These are phyloP conservation scores for Ophiostoma montium DNA, from an alignment of 2,329 filamentous ascomycete species.

Conservation along the genomic window DNA sequence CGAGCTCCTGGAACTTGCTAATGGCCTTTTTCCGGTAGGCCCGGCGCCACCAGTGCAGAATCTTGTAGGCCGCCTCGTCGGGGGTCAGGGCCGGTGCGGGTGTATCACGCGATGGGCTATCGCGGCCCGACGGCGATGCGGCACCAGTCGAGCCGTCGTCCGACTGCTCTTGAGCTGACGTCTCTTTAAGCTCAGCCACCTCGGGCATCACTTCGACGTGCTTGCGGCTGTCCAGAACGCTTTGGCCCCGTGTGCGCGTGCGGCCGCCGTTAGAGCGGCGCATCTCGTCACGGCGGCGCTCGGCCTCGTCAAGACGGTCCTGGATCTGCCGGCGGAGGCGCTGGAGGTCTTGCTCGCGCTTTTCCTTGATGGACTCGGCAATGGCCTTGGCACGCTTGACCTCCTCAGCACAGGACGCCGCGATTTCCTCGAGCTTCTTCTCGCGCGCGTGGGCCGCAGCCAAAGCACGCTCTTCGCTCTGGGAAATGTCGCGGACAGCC, in stretches of 20 bases:
- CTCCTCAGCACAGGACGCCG: conserved; percentile 68
- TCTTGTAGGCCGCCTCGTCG: conserved; percentile 47
- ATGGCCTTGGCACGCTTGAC: conserved; percentile 70
- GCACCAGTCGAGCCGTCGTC: background rate
- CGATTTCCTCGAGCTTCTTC: conserved; percentile 69
- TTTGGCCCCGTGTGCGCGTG: conserved; percentile 36
- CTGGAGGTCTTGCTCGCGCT: conserved; percentile 58
- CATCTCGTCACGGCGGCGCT: conserved; percentile 54
- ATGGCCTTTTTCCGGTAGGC: conserved; percentile 43
- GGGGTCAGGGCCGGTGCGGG: conserved; percentile 14
- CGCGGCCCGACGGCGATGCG: background rate
- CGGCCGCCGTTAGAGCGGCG: conserved; percentile 38
- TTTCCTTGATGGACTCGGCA: conserved; percentile 70
- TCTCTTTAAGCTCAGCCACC: conserved; percentile 35
- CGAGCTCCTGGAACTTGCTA: conserved; percentile 50
- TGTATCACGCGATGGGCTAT: conserved; percentile 14
- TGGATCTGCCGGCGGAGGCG: conserved; percentile 63
- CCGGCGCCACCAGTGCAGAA: conserved; percentile 59
- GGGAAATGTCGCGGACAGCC: conserved; percentile 45
- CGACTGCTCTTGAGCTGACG: conserved; percentile 10
- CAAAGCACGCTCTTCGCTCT: conserved; percentile 61
- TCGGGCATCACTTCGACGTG: conserved; percentile 33
- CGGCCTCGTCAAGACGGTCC: conserved; percentile 64
- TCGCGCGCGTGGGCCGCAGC: conserved; percentile 67
- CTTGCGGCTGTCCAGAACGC: conserved; percentile 33